These are phyloP conservation scores for Austroboletus novae-zelandiae DNA, from an alignment of 1,284 basidiomycete genomes.

Conservation along the genomic window DNA sequence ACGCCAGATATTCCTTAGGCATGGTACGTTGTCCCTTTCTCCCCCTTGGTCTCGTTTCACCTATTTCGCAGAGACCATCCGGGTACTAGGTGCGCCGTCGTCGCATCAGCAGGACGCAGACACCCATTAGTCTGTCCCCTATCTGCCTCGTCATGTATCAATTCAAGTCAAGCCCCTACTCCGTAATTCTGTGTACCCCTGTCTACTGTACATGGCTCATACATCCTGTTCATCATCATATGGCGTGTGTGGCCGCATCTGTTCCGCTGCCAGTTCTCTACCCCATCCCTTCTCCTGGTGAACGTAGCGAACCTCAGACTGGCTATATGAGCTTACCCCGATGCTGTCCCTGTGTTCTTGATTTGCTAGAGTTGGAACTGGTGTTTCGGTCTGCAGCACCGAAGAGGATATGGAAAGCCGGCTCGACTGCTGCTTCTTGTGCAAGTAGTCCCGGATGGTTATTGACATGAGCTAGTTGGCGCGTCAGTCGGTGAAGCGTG, in stretches of 20 bases:
- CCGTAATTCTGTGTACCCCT: neutral
- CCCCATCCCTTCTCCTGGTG: constrained; percentile 32
- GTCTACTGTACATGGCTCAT: constrained; percentile 23
- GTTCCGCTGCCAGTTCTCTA: constrained; percentile 27
- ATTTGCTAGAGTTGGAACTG: constrained; percentile 31
- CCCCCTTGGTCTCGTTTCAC: constrained; percentile 12
- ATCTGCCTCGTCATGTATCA: neutral
- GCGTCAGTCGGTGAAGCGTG: constrained; percentile 5
- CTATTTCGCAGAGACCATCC: constrained; percentile 23
- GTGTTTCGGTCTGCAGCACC: constrained; percentile 31
- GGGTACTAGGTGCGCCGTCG: constrained; percentile 23
- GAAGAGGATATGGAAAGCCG: constrained; percentile 26
- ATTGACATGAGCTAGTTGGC: constrained; percentile 55
- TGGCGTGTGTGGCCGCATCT: constrained; percentile 26
- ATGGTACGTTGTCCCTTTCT: constrained; percentile 47
- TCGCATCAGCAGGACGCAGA: constrained; percentile 21
- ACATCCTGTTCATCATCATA: constrained; percentile 31
- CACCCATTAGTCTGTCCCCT: constrained; percentile 7
- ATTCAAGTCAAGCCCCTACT: no score
- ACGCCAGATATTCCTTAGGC: constrained; percentile 74
- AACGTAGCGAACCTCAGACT: constrained; percentile 32
- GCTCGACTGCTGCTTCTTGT: constrained; percentile 47
- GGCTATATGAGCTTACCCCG: constrained; percentile 32
- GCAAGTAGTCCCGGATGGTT: constrained; percentile 67
- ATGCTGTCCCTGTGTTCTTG: constrained; percentile 32